These are phyloP conservation scores for Chrysosporium keratinophilum DNA, from an alignment of 2,329 filamentous ascomycete species.

Conservation along the genomic window DNA sequence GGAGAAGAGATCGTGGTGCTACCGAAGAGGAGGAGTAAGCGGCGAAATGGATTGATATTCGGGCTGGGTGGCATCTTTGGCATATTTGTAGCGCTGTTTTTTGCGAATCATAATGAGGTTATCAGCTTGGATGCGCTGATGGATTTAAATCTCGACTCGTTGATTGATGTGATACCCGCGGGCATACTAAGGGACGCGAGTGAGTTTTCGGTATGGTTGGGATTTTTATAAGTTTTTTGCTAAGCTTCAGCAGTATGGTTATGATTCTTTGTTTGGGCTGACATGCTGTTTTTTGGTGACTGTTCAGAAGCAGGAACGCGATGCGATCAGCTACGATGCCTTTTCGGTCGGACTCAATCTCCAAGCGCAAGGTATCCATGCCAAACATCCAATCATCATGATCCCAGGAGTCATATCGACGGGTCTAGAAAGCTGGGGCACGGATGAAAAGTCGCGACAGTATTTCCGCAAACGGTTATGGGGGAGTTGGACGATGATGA, in stretches of 20 bases:
- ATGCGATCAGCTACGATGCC: constrained; percentile 82
- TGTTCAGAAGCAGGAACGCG: constrained; percentile 64
- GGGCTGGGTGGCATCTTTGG: constrained; percentile 81
- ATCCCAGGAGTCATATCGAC: constrained; percentile 96
- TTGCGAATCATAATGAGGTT: constrained; percentile 79
- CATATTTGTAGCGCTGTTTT: constrained; percentile 76
- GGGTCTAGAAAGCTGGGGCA: constrained; percentile 93
- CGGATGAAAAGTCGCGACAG: constrained; percentile 67
- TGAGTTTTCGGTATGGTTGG: constrained; percentile 61
- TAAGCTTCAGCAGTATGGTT: not conserved
- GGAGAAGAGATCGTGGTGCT: not conserved
- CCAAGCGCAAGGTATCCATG: constrained; percentile 65
- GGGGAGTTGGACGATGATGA: constrained; percentile 99
- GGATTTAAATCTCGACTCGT: constrained; percentile 66
- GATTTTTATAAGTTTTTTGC: constrained; percentile 8
- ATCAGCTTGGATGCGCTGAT: constrained; percentile 68
- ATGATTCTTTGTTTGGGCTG: not conserved
- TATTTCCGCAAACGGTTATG: constrained; percentile 93
- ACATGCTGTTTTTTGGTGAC: constrained; percentile 12
- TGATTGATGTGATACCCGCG: constrained; percentile 79
- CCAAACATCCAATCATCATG: constrained; percentile 88
- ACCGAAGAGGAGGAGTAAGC: constrained; percentile 48
- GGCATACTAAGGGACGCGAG: constrained; percentile 76
- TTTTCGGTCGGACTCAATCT: constrained; percentile 84
- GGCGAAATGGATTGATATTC: constrained; percentile 73